Base-by-base conservation (phyloP, 495 filamentous ascomycete genomes). In the Lentithecium fluviatile region DNA sequence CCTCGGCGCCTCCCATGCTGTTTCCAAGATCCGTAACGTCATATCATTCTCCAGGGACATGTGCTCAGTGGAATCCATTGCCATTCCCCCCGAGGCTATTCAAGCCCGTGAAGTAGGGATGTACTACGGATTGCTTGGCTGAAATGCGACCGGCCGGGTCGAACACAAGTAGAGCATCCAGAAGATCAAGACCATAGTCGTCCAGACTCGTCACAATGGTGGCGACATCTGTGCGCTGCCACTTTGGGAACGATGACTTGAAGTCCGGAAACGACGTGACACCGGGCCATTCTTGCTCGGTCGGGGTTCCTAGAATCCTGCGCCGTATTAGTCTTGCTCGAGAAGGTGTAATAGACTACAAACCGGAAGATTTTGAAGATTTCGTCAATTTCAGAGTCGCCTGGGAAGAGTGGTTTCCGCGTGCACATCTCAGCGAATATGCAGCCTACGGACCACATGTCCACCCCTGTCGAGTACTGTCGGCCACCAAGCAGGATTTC, bases 371-470 rank as follows among this genome's bases (percentile, higher is more conserved):
- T 99, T 77, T 96, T 97, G 81, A 97, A 97, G 68, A 99, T 97
- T 77, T 99, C 95, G 68, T 99, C 94, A 75, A 99, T 97, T 73
- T 99, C 94, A 1, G 91, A 96, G 73, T 99, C 95, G 37, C 94
- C 94, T 24, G 94, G 94, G 81, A 99, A 97, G 12, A 97, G 78
- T 6, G 94, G 92, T 76, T 97, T 97, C 69, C 91, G 88, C 15
- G 95, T 99, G 80, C 91, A 96, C 95, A 99, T 97, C 76, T 99
- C 94, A 13, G 95, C 94, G 74, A 99, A 99, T 75, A 99, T 99
- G 72, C 94, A 96, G 42, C 94, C 94, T 51, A 93, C 85, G 29
- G 91, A 96, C 94, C 94, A 99, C 95, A 99, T 97, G 73, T 99
- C 94, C 42, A 99, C 92, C 62, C 95, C 94, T 45, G 94, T 97